Evolutionary conservation across 148 eudicot species (phyloP), one percentile per base, ranked within the genome.

Genomic region (Dianthus caryophyllus): DNA sequence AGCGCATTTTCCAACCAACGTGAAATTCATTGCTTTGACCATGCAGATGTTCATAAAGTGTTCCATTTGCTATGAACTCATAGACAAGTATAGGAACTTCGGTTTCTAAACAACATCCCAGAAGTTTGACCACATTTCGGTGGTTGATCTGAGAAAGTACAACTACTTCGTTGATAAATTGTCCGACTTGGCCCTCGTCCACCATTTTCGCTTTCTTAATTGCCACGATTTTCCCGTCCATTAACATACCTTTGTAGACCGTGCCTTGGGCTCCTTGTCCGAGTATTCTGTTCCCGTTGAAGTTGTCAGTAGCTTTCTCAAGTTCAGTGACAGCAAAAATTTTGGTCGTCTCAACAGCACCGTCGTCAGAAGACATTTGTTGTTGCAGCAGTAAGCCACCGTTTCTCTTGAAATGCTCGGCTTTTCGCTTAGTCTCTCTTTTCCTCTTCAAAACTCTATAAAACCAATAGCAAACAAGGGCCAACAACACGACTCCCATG

Each of bases 241-340:
- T n/a, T n/a, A n/a, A n/a, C n/a, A n/a, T n/a, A n/a, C n/a, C n/a
- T n/a, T n/a, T n/a, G n/a, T n/a, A n/a, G n/a, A n/a, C n/a, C n/a
- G n/a, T n/a, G 47, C 72, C 77, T 53, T 74, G 77, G 5, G 67
- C 77, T 36, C 77, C 77, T 61, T 74, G 77, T 33, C 77, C 77
- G 6, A 74, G 73, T 52, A 74, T 74, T 48, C 77, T 62, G 50
- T 50, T 68, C 36, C 62, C 65, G 44, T 62, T 68, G 64, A 74
- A 74, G n/a, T 60, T 50, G 53, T 74, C 55, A 2, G 77, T 74
- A 33, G 73, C 77, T 61, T 64, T 74, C 64, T 62, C 68, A n/a
- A 74, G 30, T 64, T 68, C 73, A 14, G n/a, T n/a, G n/a, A n/a
- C n/a, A n/a, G n/a, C n/a, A n/a, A n/a, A n/a, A n/a, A n/a, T n/a